Base-by-base conservation (phyloP, 2,329 filamentous ascomycete species). In the Ophiostoma sp. region DNA sequence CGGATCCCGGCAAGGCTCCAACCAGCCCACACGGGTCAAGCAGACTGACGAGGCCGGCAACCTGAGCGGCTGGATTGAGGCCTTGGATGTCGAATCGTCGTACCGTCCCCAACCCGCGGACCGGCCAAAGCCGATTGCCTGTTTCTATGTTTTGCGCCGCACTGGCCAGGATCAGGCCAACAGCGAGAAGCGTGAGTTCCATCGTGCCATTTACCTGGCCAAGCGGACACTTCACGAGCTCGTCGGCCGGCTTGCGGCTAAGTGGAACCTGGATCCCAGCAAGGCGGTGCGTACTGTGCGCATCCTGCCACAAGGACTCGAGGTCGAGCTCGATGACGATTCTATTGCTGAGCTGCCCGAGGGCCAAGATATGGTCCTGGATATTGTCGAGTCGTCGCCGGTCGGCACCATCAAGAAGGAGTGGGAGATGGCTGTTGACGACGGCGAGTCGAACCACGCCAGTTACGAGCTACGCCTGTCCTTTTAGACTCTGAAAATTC, bases 321-420 rank as follows among this genome's bases (percentile, higher is more conserved):
- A 93, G 76, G 88, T 98, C 70, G 87, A 96, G 76, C 86, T 98
- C 75, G 95, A 98, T 76, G 93, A 98, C 76, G 93, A 97, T 73
- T 89, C 96, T 67, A 87, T 98, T 41, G 86, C 86, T 64, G 90
- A 94, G 78, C 83, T 98, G 68, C 86, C 88, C 1, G 95, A 99
- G 80, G 94, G 93, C 41, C 93, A 98, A 79, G 94, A 97, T 76
- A 95, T 98, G 90, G 86, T 89, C 71, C 84, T 91, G 71, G 89
- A 95, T 74, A 83, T 91, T 60, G 77, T 78, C 23, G 83, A 86
- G 74, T 76, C 82, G n/a, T 75, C 78, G 39, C 73, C 75, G 57
- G 74, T 75, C 27, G 54, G 44, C 23, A 17, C 62, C 0, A 75
- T 81, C 54, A 88, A 88, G 76, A 79, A 82, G 48, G 86, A 89